Conservation (phyloP, 2,329 filamentous ascomycete species). For the Fusarium scirpi region DNA sequence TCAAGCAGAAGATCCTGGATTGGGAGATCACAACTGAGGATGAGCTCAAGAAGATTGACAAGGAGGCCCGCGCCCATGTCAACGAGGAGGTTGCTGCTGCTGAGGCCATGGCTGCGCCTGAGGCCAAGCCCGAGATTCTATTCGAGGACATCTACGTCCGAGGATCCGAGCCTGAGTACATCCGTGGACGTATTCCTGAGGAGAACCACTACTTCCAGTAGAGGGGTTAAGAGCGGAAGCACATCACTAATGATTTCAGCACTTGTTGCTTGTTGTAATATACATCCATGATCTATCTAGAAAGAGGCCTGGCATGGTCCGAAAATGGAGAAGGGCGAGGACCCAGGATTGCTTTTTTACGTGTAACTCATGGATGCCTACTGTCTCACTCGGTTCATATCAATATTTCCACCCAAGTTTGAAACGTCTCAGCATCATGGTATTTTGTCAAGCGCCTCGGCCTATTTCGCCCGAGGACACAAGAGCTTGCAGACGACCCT, state of each 20-base stretch:
- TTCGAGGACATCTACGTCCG: conserved; percentile 70
- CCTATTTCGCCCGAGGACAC: conserved; percentile 29
- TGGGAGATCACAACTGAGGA: conserved; percentile 93
- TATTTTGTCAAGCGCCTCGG: conserved; percentile 27
- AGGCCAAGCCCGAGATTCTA: conserved; percentile 82
- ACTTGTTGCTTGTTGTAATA: conserved; percentile 50
- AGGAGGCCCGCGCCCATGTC: conserved; percentile 86
- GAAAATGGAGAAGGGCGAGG: conserved; percentile 43
- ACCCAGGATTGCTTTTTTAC: conserved; percentile 37
- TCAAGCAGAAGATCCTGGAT: conserved; percentile 98
- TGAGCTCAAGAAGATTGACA: conserved; percentile 95
- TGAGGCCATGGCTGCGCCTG: conserved; percentile 87
- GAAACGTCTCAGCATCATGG: conserved; percentile 12
- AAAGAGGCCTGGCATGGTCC: conserved; percentile 43
- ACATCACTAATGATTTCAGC: conserved; percentile 50
- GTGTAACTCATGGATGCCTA: conserved; percentile 43
- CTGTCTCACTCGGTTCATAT: conserved; percentile 15
- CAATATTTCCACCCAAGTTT: not conserved
- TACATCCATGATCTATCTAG: conserved; percentile 49
- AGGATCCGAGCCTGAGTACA: conserved; percentile 46
- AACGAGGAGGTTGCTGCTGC: conserved; percentile 91
- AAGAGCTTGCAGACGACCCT: conserved; percentile 27
- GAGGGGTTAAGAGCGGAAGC: conserved; percentile 24
- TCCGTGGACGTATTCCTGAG: conserved; percentile 45
- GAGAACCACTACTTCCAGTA: conserved; percentile 44